A percentile compares a stretch with the other conserved stretches of the same genome.
Conservation (phyloP, 192 early-diverging fungal species). For the Podila epigama region DNA sequence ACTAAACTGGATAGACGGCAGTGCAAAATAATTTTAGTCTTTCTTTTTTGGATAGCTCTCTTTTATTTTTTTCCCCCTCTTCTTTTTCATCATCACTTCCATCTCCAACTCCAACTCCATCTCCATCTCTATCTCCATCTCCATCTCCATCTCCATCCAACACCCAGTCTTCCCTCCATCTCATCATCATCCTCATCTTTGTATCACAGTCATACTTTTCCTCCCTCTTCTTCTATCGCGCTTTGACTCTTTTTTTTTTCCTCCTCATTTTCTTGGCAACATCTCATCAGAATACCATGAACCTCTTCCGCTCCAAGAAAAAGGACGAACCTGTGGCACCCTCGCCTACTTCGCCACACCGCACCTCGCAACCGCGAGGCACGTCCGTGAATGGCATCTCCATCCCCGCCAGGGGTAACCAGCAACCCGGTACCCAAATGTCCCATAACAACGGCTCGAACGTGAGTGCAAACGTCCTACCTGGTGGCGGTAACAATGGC, state of each 20-base stretch:
- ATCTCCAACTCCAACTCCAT: neutral
- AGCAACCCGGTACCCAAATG: neutral
- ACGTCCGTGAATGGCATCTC: slow-evolving; percentile 12
- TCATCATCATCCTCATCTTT: neutral
- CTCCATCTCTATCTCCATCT: neutral
- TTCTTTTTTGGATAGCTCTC: neutral
- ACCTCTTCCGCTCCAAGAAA: slow-evolving; percentile 22
- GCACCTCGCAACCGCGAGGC: neutral
- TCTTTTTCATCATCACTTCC: neutral
- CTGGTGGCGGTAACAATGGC: neutral
- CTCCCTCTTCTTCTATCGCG: too few species aligned
- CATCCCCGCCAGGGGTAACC: slow-evolving; percentile 17
- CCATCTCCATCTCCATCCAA: neutral
- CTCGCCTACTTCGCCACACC: neutral
- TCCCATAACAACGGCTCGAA: neutral
- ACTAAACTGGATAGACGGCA: too few species aligned
- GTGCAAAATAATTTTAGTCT: neutral
- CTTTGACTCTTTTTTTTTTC: too few species aligned
- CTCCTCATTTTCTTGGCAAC: too few species aligned
- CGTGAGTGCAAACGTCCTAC: neutral
- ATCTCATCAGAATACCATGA: slow-evolving; percentile 3
- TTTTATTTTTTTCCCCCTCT: neutral
- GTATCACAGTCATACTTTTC: neutral
- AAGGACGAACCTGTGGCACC: slow-evolving; percentile 15
- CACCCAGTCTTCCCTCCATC: neutral